phyloP scores from a whole-genome alignment of 805 yeast genomes.

The Hemisphaericaspora nanyangensis region DNA sequence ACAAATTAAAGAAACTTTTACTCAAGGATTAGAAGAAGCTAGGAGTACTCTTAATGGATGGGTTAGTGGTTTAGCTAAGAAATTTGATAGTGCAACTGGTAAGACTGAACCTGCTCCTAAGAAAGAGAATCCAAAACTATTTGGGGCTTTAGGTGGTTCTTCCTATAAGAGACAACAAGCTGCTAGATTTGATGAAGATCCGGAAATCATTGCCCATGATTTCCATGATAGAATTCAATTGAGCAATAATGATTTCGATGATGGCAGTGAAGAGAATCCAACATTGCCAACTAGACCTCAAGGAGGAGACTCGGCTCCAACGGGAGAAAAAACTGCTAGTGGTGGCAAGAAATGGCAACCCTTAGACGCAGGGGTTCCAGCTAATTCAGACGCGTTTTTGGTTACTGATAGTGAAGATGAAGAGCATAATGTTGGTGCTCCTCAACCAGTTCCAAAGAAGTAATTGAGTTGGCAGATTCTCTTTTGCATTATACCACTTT shows the following conservation, averaged over 20 bases:
- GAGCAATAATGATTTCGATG: slow-evolving; percentile 29
- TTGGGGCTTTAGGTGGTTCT: slow-evolving; percentile 47
- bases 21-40: slow-evolving; percentile 79
- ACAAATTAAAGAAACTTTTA: slow-evolving; percentile 62
- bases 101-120: slow-evolving; percentile 13
- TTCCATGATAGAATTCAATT: slow-evolving; percentile 47
- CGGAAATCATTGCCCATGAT: slow-evolving; percentile 47
- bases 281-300: slow-evolving; percentile 8
- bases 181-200: slow-evolving; percentile 49
- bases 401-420: slow-evolving; percentile 45
- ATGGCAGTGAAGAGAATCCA: slow-evolving; percentile 10
- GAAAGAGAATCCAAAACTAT: slow-evolving; percentile 27
- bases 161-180: slow-evolving; percentile 20
- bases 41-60: slow-evolving; percentile 71
- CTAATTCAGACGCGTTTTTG: slow-evolving; percentile 40
- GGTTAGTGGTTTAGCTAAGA: slow-evolving; percentile 67
- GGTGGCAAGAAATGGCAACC: slow-evolving; percentile 34
- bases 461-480: too few relatives aligned
- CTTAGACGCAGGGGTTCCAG: slow-evolving; percentile 34
- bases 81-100: slow-evolving; percentile 25
- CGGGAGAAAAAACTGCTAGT: not conserved
- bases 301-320: not conserved
- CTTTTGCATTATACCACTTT: not conserved
- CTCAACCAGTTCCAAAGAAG: slow-evolving; percentile 5
- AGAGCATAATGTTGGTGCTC: slow-evolving; percentile 2